Base-by-base conservation (phyloP, 176 grass and related monocot genomes). In the Pontederia crassipes region DNA sequence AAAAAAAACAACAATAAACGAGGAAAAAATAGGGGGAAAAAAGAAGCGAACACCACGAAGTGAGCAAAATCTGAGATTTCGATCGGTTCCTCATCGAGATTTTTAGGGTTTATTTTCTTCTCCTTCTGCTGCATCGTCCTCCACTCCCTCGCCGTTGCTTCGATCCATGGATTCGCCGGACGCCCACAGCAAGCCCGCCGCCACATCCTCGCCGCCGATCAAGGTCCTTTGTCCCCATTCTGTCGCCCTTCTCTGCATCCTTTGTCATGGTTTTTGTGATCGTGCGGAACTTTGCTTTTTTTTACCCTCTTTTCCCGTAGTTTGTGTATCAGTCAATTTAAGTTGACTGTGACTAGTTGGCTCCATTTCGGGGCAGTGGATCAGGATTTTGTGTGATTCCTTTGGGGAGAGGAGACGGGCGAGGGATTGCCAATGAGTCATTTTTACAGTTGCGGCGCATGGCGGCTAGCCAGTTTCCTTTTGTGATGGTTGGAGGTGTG, bases 101-200 rank as follows among this genome's bases (percentile, higher is more conserved):
- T 16, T 17, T 8, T 4, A 15, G n/a, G 14, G 14, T 16, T 54
- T 11, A 16, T 16, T 12, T 15, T 12, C 11, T 14, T 54, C 51
- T 12, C 5, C n/a, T 16, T 7, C n/a, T 8, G 7, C n/a, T 18
- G 35, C 62, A 11, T 4, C 47, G 13, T 12, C 10, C 3, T 1
- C 47, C 7, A 27, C 12, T 12, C 2, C 1, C 48, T 49, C 28
- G 50, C 47, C 47, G 62, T 65, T 65, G 48, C 47, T 46, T 3
- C 47, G 47, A 17, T 46, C 62, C 46, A 65, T 65, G 62, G 62
- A 65, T 65, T 65, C 62, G 9, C 62, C 62, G 3, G 62, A 65
- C 8, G 20, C 62, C 11, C 9, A 11, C 17, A 24, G 20, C 20
- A 51, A 65, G 16, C 26, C 62, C 62, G 46, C 62, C 46, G 24